Evolutionary conservation across 495 filamentous ascomycete genomes (phyloP).

Genomic region (Pseudevernia furfuracea): DNA sequence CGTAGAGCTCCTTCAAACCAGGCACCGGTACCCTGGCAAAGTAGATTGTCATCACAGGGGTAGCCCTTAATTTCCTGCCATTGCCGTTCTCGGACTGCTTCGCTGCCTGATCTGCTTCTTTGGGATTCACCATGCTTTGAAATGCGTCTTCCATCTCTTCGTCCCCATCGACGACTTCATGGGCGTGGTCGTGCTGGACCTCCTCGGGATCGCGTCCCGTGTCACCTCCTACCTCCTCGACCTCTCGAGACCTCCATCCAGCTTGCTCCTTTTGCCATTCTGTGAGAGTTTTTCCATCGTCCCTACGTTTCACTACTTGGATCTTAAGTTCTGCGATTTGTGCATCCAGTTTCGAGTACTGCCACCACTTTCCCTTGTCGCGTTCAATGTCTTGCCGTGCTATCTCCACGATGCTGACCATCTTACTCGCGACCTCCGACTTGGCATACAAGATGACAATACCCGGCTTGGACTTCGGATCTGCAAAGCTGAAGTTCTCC

Average conservation of each 20-base stretch:
- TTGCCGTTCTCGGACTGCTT: constrained; percentile 17
- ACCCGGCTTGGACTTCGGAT: constrained; percentile 25
- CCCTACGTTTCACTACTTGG: constrained; percentile 21
- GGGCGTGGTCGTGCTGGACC: constrained; percentile 6
- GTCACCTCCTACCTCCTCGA: background rate
- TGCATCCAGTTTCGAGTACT: constrained; percentile 40
- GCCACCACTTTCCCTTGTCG: constrained; percentile 47
- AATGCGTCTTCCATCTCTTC: constrained; percentile 45
- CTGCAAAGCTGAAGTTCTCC: constrained; percentile 24
- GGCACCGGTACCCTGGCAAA: constrained; percentile 48
- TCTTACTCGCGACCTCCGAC: constrained; percentile 45
- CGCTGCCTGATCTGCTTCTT: constrained; percentile 16
- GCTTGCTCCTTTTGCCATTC: constrained; percentile 18
- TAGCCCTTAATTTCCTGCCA: constrained; percentile 27
- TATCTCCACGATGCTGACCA: constrained; percentile 58
- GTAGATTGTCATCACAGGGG: constrained; percentile 51
- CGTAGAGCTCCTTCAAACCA: constrained; percentile 41
- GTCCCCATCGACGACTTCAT: constrained; percentile 20
- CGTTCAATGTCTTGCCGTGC: constrained; percentile 51
- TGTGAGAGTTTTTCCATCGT: constrained; percentile 11
- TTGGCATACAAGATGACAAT: constrained; percentile 47
- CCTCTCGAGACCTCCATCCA: background rate
- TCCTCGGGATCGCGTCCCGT: constrained; percentile 3
- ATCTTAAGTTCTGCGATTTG: constrained; percentile 37
- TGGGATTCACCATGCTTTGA: constrained; percentile 45